Base-by-base conservation (phyloP, 148 eudicot species). In the Suaeda aralocaspica region DNA sequence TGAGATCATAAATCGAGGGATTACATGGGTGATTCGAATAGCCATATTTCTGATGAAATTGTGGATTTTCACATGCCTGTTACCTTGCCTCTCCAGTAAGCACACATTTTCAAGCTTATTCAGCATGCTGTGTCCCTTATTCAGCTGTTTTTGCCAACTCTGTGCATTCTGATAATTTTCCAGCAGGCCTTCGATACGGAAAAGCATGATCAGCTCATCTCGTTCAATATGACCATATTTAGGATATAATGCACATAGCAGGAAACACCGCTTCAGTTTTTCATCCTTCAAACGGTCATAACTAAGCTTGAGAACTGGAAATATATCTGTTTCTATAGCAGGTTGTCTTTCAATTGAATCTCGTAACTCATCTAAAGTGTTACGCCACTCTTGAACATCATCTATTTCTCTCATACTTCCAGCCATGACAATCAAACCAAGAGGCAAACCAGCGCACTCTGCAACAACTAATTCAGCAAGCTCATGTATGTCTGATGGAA, bases 371-470 rank as follows among this genome's bases (percentile, higher is more conserved):
- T 74, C 72, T 50, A 74, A 30, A 19, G 62, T 50, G 41, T 60
- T 68, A 36, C 46, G 61, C 78, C 81, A 78, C 41, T 74, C 81
- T 49, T 65, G 71, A 48, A 69, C 51, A 64, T 64, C 66, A 7
- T 64, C 59, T 25, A 74, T 71, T 28, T 67, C 78, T 70, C 78
- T 62, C 81, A 78, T 78, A 55, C 74, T 73, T 70, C 81, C 81
- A 0, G 81, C 74, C 74, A 74, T 74, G 58, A 74, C 64, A 22
- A 69, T 70, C 33, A 78, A 50, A 13, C 74, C 75, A 15, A 78
- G 75, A 33, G 81, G 81, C 30, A 78, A 60, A 57, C 81, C 77
- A 21, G 63, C 74, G 18, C 81, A 78, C 59, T 78, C 81, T 45
- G 52, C 67, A 39, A 71, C 78, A n/a, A 78, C 78, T 29, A 41